A percentile compares a stretch with the other conserved stretches of the same genome.
Evolutionary conservation across 192 early-diverging fungal species (phyloP).

Genomic region (Umbelopsis sp.): DNA sequence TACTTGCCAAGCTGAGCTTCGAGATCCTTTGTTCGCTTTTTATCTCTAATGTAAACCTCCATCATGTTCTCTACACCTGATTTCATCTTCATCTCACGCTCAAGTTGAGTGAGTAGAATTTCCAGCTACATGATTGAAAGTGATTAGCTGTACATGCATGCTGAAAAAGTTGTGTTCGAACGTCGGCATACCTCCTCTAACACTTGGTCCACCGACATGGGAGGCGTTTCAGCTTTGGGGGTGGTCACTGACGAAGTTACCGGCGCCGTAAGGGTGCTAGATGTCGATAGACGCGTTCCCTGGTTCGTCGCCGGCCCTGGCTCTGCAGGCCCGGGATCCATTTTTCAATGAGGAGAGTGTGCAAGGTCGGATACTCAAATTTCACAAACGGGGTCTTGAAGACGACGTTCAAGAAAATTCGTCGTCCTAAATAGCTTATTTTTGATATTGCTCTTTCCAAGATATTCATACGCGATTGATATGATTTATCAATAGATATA

Average conservation of each 20-base stretch:
- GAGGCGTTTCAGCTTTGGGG: not conserved
- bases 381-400: not conserved
- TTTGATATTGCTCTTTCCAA: too few species aligned
- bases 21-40: conserved; percentile 40
- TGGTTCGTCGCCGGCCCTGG: conserved; percentile 4
- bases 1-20: conserved; percentile 37
- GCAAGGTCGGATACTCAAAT: conserved; percentile 14
- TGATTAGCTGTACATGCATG: too few species aligned
- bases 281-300: not conserved
- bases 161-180: not conserved
- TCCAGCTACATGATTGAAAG: conserved; percentile 29
- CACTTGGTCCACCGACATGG: not conserved
- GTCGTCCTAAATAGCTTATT: too few species aligned
- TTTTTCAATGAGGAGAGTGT: conserved; percentile 10
- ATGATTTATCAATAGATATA: too few species aligned
- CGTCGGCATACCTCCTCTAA: not conserved
- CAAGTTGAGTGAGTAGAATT: conserved; percentile 30
- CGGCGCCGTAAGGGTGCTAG: not conserved
- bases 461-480: too few species aligned
- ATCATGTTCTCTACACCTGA: conserved; percentile 47
- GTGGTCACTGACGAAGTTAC: not conserved
- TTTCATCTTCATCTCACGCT: conserved; percentile 42
- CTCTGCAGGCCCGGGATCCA: conserved; percentile 21
- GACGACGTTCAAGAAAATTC: too few species aligned
- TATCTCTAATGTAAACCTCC: conserved; percentile 43